Base-by-base conservation (phyloP, 1,284 basidiomycete species). In the Pisolithus thermaeus region DNA sequence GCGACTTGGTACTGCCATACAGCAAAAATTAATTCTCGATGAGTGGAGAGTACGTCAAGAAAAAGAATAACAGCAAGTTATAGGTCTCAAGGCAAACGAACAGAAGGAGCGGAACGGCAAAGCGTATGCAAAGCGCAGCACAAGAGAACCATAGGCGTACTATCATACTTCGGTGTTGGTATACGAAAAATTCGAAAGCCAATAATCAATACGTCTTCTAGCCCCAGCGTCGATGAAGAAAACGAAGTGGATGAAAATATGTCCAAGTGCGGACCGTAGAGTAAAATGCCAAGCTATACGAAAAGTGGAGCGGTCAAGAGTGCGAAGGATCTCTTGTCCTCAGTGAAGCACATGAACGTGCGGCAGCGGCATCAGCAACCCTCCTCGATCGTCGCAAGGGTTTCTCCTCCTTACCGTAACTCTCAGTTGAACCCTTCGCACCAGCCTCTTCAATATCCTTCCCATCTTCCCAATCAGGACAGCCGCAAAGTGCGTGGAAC, bases 351-450 rank as follows among this genome's bases (percentile, higher is more conserved):
- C 63, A 75, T 43, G 73, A 68, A 47, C 76, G 72, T 16, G 75
- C 73, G 45, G 76, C 75, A 40, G 73, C 75, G 32, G 80, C 77
- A 54, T 78, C 73, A 38, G 82, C 83, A 25, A 86, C 83, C 50
- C 84, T 72, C 68, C 80, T 84, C 52, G 84, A 87, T 54, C 85
- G 74, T 25, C 85, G 74, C 50, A 87, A 62, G 1, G 72, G 56
- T 37, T 46, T 53, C 44, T 66, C 59, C 41, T 44, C 42, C 28
- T 20, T n/a, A 20, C 27, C 39, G 44, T 52, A 23, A 16, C 51
- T 47, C 46, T 56, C 42, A 16, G 25, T 18, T 27, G 23, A 27
- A 8, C 48, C 48, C 9, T 42, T 55, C 25, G 39, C 41, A 16
- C 38, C 45, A 2, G 42, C 42, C 38, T 40, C 27, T 36, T 40